A percentile compares a stretch with the other conserved stretches of the same genome.
Conservation (phyloP, 176 grass and related monocot genomes). For the Dactylis glomerata region DNA sequence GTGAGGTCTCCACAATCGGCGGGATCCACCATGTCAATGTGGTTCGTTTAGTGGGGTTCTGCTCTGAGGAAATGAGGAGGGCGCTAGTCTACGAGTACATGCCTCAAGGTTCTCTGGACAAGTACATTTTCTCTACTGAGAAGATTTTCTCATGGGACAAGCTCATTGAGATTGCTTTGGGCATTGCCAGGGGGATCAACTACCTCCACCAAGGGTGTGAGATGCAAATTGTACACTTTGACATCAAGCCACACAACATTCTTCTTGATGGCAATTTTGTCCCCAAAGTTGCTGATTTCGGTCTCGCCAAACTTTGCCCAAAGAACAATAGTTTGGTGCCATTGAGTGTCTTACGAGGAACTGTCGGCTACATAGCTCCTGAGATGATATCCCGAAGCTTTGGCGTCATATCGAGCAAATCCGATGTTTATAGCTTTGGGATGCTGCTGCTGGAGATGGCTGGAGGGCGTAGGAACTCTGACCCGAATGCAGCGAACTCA, state of each 20-base stretch:
- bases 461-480: no score
- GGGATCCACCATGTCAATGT: slow-evolving; percentile 35
- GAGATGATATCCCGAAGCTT: no score
- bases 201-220: slow-evolving; percentile 31
- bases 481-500: no score
- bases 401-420: no score
- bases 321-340: neutral
- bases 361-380: no score
- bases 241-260: slow-evolving; percentile 23
- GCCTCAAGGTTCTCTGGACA: neutral
- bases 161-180: neutral
- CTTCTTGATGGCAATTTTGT: neutral
- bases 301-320: slow-evolving; percentile 27
- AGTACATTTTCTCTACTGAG: no score
- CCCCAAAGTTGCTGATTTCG: neutral
- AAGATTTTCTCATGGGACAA: no score
- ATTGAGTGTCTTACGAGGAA: no score
- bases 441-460: no score
- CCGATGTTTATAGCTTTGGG: no score
- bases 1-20: slow-evolving; percentile 25
- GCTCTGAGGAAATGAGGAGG: slow-evolving; percentile 3
- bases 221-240: slow-evolving; percentile 35
- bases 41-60: slow-evolving; percentile 24
- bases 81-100: slow-evolving; percentile 21
- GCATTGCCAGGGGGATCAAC: slow-evolving; percentile 20